These are phyloP conservation scores for Hippophae rhamnoides DNA, from an alignment of 306 rosid species.

Conservation along the genomic window DNA sequence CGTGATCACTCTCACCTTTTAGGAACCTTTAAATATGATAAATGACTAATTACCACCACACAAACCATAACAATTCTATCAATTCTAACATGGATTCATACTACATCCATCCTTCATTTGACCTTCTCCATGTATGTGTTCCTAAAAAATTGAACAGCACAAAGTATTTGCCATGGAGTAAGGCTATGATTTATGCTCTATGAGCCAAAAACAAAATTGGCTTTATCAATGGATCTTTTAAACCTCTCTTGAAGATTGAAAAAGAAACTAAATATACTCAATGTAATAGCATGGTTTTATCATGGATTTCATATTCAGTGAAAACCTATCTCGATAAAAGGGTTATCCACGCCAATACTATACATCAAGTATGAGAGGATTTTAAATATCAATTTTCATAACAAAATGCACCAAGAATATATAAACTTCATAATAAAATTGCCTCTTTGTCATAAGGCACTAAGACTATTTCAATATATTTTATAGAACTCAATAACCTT, in stretches of 20 bases:
- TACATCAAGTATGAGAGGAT: neutral
- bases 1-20: too few species aligned
- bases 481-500: too few species aligned
- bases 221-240: conserved; percentile 8
- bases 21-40: too few species aligned
- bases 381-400: conserved; percentile 12
- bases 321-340: conserved; percentile 16
- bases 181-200: conserved; percentile 13
- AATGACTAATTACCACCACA: too few species aligned
- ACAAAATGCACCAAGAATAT: conserved; percentile 15
- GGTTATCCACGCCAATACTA: conserved; percentile 5
- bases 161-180: conserved; percentile 18
- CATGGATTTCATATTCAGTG: conserved; percentile 19
- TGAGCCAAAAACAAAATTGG: conserved; percentile 18
- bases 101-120: too few species aligned
- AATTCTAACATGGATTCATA: too few species aligned
- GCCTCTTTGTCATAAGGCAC: conserved; percentile 12
- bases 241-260: neutral
- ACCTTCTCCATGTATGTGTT: neutral
- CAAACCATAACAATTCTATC: too few species aligned
- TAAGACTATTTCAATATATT: conserved; percentile 7
- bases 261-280: conserved; percentile 3
- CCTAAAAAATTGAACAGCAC: conserved; percentile 3
- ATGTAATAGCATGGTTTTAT: neutral
- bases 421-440: conserved; percentile 18